These are phyloP conservation scores for Ustilago hordei DNA, from an alignment of 1,284 basidiomycete genomes.

Conservation along the genomic window DNA sequence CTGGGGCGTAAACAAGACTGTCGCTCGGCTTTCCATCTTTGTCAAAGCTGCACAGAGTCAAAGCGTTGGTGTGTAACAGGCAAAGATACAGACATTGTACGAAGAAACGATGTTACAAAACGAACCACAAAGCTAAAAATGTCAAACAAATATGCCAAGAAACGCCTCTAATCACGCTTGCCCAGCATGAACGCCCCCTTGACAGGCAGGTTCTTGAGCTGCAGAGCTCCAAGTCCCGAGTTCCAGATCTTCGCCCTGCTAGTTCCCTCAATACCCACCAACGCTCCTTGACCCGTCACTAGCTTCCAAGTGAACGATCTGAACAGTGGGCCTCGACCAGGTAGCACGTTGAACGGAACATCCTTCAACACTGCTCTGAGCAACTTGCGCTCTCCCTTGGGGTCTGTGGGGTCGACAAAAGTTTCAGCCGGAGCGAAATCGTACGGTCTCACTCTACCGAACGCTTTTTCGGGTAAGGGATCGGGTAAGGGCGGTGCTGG, in stretches of 20 bases:
- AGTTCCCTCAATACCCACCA: slow-evolving; percentile 61
- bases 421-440: slow-evolving; percentile 60
- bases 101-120: neutral
- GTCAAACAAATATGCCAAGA: neutral
- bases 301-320: slow-evolving; percentile 63
- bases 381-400: slow-evolving; percentile 52
- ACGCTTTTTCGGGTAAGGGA: slow-evolving; percentile 60
- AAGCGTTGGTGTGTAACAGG: too few relatives aligned
- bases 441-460: slow-evolving; percentile 60
- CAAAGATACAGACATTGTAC: slow-evolving; percentile 14
- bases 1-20: neutral
- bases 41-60: neutral
- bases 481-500: slow-evolving; percentile 58
- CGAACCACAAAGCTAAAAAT: neutral
- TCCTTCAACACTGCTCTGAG: slow-evolving; percentile 58
- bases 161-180: slow-evolving; percentile 33
- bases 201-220: slow-evolving; percentile 59
- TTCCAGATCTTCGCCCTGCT: slow-evolving; percentile 65
- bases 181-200: slow-evolving; percentile 63
- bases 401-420: slow-evolving; percentile 53
- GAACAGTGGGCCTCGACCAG: slow-evolving; percentile 53
- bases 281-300: slow-evolving; percentile 59
- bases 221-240: slow-evolving; percentile 54
- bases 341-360: slow-evolving; percentile 61
- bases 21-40: neutral